Evolutionary conservation across 1,284 basidiomycete genomes (phyloP).

Genomic region (Melampsora americana): DNA sequence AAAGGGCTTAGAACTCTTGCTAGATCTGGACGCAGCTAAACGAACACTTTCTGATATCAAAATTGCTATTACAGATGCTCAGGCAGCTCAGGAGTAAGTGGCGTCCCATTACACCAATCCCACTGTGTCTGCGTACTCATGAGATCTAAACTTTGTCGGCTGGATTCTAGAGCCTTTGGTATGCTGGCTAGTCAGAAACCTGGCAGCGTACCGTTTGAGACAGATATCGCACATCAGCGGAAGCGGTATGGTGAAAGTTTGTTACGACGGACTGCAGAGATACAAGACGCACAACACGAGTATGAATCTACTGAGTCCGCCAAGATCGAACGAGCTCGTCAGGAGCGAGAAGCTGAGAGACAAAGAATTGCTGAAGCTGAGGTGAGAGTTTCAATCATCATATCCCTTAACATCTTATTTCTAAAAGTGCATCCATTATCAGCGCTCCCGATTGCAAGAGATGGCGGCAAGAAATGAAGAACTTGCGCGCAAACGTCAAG

Average conservation of each 20-base stretch:
- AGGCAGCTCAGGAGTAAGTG: conserved; percentile 78
- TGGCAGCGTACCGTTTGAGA: conserved; percentile 71
- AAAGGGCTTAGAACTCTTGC: conserved; percentile 82
- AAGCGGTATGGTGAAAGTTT: conserved; percentile 80
- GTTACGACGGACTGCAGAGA: conserved; percentile 70
- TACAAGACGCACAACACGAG: conserved; percentile 65
- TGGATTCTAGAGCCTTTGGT: conserved; percentile 67
- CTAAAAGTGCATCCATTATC: neutral
- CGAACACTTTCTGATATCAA: conserved; percentile 75
- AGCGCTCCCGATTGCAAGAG: conserved; percentile 28
- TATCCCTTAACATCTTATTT: neutral
- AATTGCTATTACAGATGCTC: conserved; percentile 72
- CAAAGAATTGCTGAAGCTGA: conserved; percentile 38
- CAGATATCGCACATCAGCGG: conserved; percentile 80
- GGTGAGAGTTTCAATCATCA: conserved; percentile 13
- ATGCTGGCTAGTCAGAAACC: conserved; percentile 72
- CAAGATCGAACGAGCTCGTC: conserved; percentile 48
- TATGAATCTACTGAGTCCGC: conserved; percentile 72
- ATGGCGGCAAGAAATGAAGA: conserved; percentile 37
- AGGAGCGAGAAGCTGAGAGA: conserved; percentile 37
- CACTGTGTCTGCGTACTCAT: neutral
- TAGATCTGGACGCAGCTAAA: conserved; percentile 68
- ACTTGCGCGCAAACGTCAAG: conserved; percentile 38
- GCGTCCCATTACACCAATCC: neutral
- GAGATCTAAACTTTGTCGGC: neutral